Percentiles rank a stretch among this genome's conserved stretches.
phyloP scores from a whole-genome alignment of 2,329 filamentous ascomycete species.

The Cladosporium sp. region DNA sequence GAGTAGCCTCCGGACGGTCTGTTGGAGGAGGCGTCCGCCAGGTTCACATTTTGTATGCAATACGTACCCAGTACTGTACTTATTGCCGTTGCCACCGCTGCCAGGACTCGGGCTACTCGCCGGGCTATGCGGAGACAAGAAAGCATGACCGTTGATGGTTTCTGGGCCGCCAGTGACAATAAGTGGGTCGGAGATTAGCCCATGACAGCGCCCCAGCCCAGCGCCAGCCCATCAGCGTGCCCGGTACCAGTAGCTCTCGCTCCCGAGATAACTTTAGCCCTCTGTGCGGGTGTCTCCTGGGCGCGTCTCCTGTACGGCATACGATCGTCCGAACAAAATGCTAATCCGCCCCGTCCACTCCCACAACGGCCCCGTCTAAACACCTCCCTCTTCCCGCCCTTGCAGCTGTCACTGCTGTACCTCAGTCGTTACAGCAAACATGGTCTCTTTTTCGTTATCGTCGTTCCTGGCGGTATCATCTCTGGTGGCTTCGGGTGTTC shows the following conservation, averaged over 20 bases:
- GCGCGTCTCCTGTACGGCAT: background rate
- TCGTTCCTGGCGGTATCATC: constrained; percentile 10
- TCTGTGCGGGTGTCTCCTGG: constrained; percentile 17
- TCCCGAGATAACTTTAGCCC: constrained; percentile 14
- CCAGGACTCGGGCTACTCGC: background rate
- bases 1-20: background rate
- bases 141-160: constrained; percentile 10
- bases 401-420: constrained; percentile 17
- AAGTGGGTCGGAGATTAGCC: constrained; percentile 18
- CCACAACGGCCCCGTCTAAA: constrained; percentile 6
- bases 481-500: constrained; percentile 6
- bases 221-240: constrained; percentile 10
- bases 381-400: constrained; percentile 13
- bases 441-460: constrained; percentile 15
- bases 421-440: constrained; percentile 17
- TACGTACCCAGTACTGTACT: background rate
- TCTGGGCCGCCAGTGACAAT: constrained; percentile 4
- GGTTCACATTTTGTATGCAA: background rate
- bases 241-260: constrained; percentile 1
- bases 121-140: constrained; percentile 3
- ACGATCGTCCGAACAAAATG: constrained; percentile 16
- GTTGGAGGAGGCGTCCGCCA: background rate
- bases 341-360: constrained; percentile 7
- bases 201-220: constrained; percentile 5
- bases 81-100: background rate